Conservation (phyloP, 1,139 yeast genomes). For the Waltiozyma sp. region DNA sequence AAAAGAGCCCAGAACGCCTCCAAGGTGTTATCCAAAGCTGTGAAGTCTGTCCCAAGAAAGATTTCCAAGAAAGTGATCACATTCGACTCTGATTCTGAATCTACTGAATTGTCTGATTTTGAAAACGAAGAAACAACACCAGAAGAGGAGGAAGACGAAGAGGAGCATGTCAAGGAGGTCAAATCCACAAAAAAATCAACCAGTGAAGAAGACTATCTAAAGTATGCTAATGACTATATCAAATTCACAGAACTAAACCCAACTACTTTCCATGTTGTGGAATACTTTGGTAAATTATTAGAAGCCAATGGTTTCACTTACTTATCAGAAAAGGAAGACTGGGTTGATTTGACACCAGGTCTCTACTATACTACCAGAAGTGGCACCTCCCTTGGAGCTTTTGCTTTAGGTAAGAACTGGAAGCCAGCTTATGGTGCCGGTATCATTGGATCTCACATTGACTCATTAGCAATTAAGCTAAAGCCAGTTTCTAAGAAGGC, state of each 20-base stretch:
- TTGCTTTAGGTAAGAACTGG: constrained; percentile 49
- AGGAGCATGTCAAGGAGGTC: background rate
- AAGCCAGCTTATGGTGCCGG: constrained; percentile 45
- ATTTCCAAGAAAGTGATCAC: constrained; percentile 5
- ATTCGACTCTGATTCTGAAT: constrained; percentile 12
- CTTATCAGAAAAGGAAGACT: constrained; percentile 38
- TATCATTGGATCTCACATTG: constrained; percentile 49
- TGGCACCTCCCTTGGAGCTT: constrained; percentile 46
- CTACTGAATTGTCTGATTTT: constrained; percentile 4
- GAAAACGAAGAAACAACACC: constrained; percentile 9
- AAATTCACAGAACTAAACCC: constrained; percentile 51
- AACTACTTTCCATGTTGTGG: constrained; percentile 50
- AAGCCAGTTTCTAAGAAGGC: constrained; percentile 43
- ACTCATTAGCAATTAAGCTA: constrained; percentile 44
- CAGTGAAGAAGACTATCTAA: constrained; percentile 21
- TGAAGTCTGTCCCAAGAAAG: background rate
- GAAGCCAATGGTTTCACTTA: constrained; percentile 41
- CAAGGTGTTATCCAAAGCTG: background rate
- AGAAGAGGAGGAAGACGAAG: constrained; percentile 4
- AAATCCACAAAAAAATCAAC: background rate
- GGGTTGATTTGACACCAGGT: constrained; percentile 33
- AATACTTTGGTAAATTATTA: constrained; percentile 31
- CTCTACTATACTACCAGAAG: constrained; percentile 46
- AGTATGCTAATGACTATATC: constrained; percentile 38
- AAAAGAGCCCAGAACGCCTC: constrained; percentile 1